Percentiles rank a stretch among this genome's conserved stretches.
phyloP scores from a whole-genome alignment of 768 basidiomycete species.

The Terana coerulea region DNA sequence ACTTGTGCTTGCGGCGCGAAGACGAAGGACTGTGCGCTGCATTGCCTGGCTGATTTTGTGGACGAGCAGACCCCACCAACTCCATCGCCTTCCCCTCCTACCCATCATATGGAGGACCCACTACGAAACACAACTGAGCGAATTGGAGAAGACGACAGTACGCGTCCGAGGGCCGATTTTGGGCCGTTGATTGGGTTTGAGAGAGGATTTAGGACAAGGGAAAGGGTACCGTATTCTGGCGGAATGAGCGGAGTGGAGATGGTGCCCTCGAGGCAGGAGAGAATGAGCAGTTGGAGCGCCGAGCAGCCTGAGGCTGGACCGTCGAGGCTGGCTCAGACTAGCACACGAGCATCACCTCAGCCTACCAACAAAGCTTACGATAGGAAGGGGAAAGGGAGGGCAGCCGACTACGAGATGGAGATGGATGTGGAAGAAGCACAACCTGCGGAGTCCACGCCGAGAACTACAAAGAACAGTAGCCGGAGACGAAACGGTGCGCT shows the following conservation, averaged over 20 bases:
- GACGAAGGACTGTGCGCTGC: slow-evolving; percentile 58
- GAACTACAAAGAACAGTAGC: neutral
- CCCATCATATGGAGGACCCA: slow-evolving; percentile 11
- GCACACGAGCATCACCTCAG: slow-evolving; percentile 6
- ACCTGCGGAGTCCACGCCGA: neutral
- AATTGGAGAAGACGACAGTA: slow-evolving; percentile 7
- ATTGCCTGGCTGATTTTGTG: slow-evolving; percentile 64
- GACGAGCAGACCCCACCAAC: slow-evolving; percentile 33
- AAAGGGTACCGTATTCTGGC: slow-evolving; percentile 50
- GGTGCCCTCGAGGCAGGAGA: slow-evolving; percentile 21
- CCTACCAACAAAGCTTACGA: slow-evolving; percentile 15
- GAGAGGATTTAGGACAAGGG: slow-evolving; percentile 60
- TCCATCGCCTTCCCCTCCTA: slow-evolving; percentile 23
- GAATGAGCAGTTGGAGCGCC: neutral
- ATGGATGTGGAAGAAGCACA: slow-evolving; percentile 12
- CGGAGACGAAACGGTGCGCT: neutral
- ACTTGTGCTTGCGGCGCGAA: slow-evolving; percentile 70
- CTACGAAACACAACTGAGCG: neutral
- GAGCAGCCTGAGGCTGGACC: slow-evolving; percentile 13
- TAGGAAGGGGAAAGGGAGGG: slow-evolving; percentile 26
- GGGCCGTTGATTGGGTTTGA: slow-evolving; percentile 61
- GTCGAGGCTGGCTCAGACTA: slow-evolving; percentile 9
- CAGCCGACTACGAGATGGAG: slow-evolving; percentile 20
- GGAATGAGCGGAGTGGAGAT: slow-evolving; percentile 66
- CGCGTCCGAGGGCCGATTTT: slow-evolving; percentile 35